Evolutionary conservation across 352 stramenopile species (phyloP).

Genomic region (Pythium aquatile): DNA sequence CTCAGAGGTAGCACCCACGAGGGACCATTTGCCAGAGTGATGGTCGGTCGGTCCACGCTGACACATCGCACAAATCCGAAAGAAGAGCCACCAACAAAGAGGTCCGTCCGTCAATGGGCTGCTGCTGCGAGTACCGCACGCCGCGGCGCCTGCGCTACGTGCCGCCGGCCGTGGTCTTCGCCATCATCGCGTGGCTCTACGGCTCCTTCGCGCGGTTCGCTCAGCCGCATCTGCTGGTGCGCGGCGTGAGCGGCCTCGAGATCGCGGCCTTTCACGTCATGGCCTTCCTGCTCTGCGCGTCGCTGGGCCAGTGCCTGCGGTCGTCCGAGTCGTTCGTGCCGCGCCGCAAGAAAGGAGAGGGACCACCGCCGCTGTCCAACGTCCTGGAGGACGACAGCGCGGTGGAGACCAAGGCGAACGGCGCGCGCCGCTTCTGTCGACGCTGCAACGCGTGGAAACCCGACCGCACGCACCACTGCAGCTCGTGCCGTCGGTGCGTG

Average conservation of each 20-base stretch:
- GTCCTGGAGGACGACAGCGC: background rate
- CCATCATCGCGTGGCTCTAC: slow-evolving; percentile 68
- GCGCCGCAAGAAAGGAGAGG: slow-evolving; percentile 29
- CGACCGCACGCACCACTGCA: slow-evolving; percentile 84
- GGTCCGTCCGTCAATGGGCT: slow-evolving; percentile 36
- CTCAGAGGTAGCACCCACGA: slow-evolving; percentile 7
- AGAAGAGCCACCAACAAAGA: background rate
- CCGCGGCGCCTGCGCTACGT: slow-evolving; percentile 56
- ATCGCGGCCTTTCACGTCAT: slow-evolving; percentile 56
- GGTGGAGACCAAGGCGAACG: slow-evolving; percentile 76
- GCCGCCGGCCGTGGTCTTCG: slow-evolving; percentile 42
- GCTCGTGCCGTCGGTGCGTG: slow-evolving; percentile 69
- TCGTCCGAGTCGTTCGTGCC: slow-evolving; percentile 59
- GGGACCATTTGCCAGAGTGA: slow-evolving; percentile 22
- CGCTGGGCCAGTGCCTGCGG: slow-evolving; percentile 51
- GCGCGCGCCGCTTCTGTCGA: slow-evolving; percentile 59
- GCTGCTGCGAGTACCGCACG: slow-evolving; percentile 63
- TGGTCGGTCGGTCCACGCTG: slow-evolving; percentile 14
- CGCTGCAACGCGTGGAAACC: slow-evolving; percentile 77
- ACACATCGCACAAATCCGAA: background rate
- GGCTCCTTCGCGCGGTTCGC: slow-evolving; percentile 52
- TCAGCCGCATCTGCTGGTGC: slow-evolving; percentile 42
- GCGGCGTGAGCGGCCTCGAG: slow-evolving; percentile 32
- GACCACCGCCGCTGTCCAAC: slow-evolving; percentile 5
- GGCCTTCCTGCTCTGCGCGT: slow-evolving; percentile 53